Percentiles rank a stretch among this genome's conserved stretches.
Conservation (phyloP, 2,329 filamentous ascomycete genomes). For the Penicillium sp. region DNA sequence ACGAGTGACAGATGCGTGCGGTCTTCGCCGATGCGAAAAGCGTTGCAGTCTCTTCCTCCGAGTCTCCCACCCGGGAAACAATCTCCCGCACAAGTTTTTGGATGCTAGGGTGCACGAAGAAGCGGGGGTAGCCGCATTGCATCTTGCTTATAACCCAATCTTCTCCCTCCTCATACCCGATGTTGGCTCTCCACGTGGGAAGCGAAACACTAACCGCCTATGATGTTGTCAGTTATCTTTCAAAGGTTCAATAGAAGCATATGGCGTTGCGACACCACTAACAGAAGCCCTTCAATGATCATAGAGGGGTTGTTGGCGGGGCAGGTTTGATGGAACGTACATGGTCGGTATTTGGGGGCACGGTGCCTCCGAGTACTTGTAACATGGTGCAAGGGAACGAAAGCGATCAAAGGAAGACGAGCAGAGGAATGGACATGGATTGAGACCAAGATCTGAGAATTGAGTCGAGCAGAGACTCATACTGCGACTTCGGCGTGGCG, state of each 20-base stretch:
- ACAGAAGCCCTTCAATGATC: neutral
- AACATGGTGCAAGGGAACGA: conserved; percentile 29
- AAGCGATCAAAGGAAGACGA: conserved; percentile 6
- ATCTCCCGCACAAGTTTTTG: conserved; percentile 69
- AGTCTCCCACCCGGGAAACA: conserved; percentile 54
- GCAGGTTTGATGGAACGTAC: conserved; percentile 50
- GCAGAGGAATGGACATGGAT: neutral
- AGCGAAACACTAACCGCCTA: conserved; percentile 95
- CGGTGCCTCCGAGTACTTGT: conserved; percentile 62
- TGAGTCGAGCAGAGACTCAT: conserved; percentile 4
- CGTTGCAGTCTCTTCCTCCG: conserved; percentile 65
- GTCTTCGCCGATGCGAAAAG: conserved; percentile 72
- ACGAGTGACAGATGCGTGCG: conserved; percentile 71
- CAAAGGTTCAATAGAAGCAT: neutral
- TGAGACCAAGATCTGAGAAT: neutral
- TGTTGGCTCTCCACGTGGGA: conserved; percentile 85
- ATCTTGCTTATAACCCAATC: conserved; percentile 81
- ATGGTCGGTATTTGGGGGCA: conserved; percentile 75
- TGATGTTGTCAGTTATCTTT: conserved; percentile 7
- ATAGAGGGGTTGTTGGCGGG: conserved; percentile 25
- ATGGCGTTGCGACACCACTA: neutral
- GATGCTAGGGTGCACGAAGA: conserved; percentile 87
- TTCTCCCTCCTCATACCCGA: conserved; percentile 92
- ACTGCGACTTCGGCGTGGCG: conserved; percentile 23
- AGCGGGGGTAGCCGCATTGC: conserved; percentile 89